Base-by-base conservation (phyloP, 2,329 filamentous ascomycete genomes). In the Apiospora saccharicola region DNA sequence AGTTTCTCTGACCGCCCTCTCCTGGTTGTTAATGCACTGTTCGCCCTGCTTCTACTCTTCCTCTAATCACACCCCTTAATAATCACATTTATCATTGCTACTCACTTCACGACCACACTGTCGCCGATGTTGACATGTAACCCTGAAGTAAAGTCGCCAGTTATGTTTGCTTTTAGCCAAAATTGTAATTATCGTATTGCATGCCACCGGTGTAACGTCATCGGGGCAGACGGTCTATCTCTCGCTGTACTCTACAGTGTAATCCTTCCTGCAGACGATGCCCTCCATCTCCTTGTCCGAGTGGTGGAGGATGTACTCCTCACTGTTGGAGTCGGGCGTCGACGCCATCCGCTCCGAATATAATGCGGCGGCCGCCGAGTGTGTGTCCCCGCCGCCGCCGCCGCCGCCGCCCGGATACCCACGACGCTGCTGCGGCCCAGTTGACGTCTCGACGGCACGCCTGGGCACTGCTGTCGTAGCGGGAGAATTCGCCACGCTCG, bases 221-320 rank as follows among this genome's bases (percentile, higher is more conserved):
- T 4, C 6, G 3, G 26, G 1, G 24, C 7, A 14, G 26, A 13
- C 7, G 30, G 30, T 19, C 34, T 64, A 64, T 64, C 30, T 41
- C 57, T 5, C 19, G 7, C 57, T 64, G 34, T 64, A 64, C 13
- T 64, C 19, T 2, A 64, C 57, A 13, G 10, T 64, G n/a, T 64
- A 64, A 0, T 64, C 57, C 34, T 64, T 64, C 22, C 57, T 41
- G 19, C 57, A 64, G 1, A 37, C 22, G 22, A 64, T 64, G 8
- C 57, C 57, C 8, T 64, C 57, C 57, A 41, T 16, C 57, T 64
- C 57, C 8, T 64, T 64, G 22, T 41, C 34, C 57, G 57, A n/a
- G 8, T 41, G 24, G 8, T 41, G 57, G 16, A 64, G 19, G 22
- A 64, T 64, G 10, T 41, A 41, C 57, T 64, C 57, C 3, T 41